These are phyloP conservation scores for Silene coronaria DNA, from an alignment of 179 eudicot species.

Conservation along the genomic window DNA sequence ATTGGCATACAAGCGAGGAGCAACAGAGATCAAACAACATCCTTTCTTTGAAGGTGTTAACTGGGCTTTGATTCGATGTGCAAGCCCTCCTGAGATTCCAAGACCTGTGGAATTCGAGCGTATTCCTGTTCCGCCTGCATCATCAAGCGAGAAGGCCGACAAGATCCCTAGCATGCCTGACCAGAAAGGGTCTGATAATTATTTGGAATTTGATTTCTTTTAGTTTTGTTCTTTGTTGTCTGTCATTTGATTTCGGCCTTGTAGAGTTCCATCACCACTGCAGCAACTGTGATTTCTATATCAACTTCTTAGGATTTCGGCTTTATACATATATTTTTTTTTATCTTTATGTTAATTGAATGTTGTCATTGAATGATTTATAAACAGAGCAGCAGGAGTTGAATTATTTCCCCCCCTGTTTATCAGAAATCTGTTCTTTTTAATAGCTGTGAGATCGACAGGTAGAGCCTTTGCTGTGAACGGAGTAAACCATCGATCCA, in stretches of 20 bases:
- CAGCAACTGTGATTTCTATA: constrained; percentile 6
- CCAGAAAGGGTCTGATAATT: constrained; percentile 57
- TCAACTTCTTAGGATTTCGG: neutral
- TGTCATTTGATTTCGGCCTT: constrained; percentile 7
- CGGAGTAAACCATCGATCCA: no score
- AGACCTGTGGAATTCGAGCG: constrained; percentile 56
- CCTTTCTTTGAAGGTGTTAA: constrained; percentile 82
- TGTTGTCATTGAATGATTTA: neutral
- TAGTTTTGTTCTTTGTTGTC: constrained; percentile 25
- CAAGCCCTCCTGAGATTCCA: constrained; percentile 71
- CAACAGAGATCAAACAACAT: constrained; percentile 73
- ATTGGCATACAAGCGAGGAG: constrained; percentile 70
- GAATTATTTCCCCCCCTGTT: neutral
- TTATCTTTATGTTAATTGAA: neutral
- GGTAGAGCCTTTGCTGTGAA: no score
- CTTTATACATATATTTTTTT: neutral
- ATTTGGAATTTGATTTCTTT: constrained; percentile 68
- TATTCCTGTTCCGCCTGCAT: constrained; percentile 33
- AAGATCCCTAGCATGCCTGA: constrained; percentile 18
- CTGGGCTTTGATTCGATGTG: constrained; percentile 81
- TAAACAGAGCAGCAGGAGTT: neutral
- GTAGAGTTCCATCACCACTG: constrained; percentile 22
- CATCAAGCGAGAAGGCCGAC: constrained; percentile 40
- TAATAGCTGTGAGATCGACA: no score
- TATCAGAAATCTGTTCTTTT: no score